A percentile compares a stretch with the other conserved stretches of the same genome.
Evolutionary conservation across 1,284 basidiomycete species (phyloP).

Genomic region (Ustilago lituana): DNA sequence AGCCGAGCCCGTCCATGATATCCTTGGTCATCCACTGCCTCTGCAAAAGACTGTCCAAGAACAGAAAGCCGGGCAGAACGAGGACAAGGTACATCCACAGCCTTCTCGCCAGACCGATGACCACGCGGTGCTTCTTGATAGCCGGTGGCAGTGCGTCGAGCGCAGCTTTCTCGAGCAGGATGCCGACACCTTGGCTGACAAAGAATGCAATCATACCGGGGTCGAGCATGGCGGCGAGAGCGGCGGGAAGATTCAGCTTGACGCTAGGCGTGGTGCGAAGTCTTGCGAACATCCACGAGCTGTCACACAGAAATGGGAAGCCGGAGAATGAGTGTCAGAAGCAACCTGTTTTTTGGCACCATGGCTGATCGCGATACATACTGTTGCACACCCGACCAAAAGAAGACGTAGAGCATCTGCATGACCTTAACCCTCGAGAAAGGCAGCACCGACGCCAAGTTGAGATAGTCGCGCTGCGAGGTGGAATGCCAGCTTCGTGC

Average conservation of each 20-base stretch:
- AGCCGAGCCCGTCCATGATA: conserved; percentile 27
- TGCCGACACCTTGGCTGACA: conserved; percentile 27
- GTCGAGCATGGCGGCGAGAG: conserved; percentile 22
- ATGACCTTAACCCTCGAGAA: conserved; percentile 5
- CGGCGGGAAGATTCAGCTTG: neutral
- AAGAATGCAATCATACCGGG: conserved; percentile 39
- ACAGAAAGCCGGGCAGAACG: conserved; percentile 19
- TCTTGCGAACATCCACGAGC: conserved; percentile 32
- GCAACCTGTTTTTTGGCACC: no score
- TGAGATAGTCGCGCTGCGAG: conserved; percentile 39
- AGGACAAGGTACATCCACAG: conserved; percentile 34
- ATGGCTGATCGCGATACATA: no score
- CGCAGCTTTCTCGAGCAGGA: conserved; percentile 20
- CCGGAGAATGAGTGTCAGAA: neutral
- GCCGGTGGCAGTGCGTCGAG: conserved; percentile 18
- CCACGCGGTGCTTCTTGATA: conserved; percentile 18
- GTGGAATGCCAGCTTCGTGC: conserved; percentile 40
- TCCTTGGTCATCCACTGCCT: conserved; percentile 28
- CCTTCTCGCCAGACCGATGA: conserved; percentile 5
- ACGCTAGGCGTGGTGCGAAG: conserved; percentile 4
- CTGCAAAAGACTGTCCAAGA: conserved; percentile 30
- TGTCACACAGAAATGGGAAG: neutral
- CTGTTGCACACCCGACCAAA: conserved; percentile 46
- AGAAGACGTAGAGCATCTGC: conserved; percentile 36
- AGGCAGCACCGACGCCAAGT: conserved; percentile 20